phyloP scores from a whole-genome alignment of 2,329 filamentous ascomycete species.

The Hymenotorrendiella dingleyae region DNA sequence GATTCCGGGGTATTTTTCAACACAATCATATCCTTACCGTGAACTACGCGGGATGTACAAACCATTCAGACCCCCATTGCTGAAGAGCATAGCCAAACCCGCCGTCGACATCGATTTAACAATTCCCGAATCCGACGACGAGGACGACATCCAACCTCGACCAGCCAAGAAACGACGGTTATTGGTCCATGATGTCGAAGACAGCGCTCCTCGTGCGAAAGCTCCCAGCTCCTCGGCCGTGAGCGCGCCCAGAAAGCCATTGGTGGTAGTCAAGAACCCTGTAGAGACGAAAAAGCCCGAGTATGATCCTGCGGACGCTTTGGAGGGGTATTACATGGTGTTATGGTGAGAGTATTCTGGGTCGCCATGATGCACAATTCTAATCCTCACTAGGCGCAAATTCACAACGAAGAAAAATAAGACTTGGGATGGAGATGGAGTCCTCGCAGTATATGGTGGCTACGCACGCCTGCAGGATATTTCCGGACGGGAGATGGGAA shows the following conservation, averaged over 20 bases:
- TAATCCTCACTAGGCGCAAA: constrained; percentile 48
- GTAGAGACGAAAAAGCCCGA: constrained; percentile 13
- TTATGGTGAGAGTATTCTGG: constrained; percentile 23
- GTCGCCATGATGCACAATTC: not conserved
- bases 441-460: constrained; percentile 51
- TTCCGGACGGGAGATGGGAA: constrained; percentile 58
- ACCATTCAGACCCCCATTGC: constrained; percentile 29
- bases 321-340: constrained; percentile 30
- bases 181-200: constrained; percentile 23
- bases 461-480: constrained; percentile 56
- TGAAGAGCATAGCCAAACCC: constrained; percentile 17
- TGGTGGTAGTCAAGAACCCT: constrained; percentile 24
- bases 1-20: too few species aligned
- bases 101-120: constrained; percentile 8
- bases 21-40: too few species aligned
- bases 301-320: constrained; percentile 2
- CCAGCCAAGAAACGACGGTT: constrained; percentile 25
- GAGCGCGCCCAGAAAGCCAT: constrained; percentile 27
- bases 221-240: constrained; percentile 16
- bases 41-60: constrained; percentile 25
- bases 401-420: constrained; percentile 68
- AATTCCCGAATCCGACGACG: constrained; percentile 17
- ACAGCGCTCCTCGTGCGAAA: constrained; percentile 15
- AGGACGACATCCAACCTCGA: constrained; percentile 12
- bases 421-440: constrained; percentile 70